phyloP scores from a whole-genome alignment of 2,329 filamentous ascomycete species.

The Zymoseptoria crescenta region DNA sequence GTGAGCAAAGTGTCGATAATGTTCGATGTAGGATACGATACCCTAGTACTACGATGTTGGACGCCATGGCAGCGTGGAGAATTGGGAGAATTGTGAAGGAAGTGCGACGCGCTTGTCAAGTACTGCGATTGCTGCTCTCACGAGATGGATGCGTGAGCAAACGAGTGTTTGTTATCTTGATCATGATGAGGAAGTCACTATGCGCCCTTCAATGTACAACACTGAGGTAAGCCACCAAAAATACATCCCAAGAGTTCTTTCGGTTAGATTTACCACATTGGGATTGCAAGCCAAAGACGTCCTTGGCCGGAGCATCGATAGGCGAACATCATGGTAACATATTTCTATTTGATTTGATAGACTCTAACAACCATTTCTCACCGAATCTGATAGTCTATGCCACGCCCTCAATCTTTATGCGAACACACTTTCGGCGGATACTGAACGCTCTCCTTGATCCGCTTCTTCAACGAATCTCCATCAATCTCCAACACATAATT shows the following conservation, averaged over 20 bases:
- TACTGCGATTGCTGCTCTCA: too few relatives aligned
- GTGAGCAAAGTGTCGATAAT: neutral
- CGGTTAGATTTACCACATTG: neutral
- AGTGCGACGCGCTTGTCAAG: too few relatives aligned
- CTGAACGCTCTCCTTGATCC: constrained; percentile 33
- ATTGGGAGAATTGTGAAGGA: too few relatives aligned
- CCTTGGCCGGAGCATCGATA: too few relatives aligned
- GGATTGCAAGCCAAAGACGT: neutral
- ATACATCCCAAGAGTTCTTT: neutral
- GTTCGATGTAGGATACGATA: constrained; percentile 22
- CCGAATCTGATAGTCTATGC: too few relatives aligned
- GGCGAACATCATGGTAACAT: too few relatives aligned
- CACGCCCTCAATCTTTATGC: neutral
- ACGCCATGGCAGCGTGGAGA: constrained; percentile 5
- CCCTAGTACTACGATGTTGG: constrained; percentile 43
- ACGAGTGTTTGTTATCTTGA: too few relatives aligned
- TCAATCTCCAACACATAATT: constrained; percentile 37
- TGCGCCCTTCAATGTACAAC: neutral
- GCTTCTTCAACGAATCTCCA: constrained; percentile 28
- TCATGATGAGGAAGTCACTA: too few relatives aligned
- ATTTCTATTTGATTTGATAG: too few relatives aligned
- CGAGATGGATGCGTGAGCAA: too few relatives aligned
- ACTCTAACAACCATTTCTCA: too few relatives aligned
- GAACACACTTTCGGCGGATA: constrained; percentile 14
- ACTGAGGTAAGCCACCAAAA: too few relatives aligned